Conservation (phyloP, 257 asterid genomes). For the Linaria vulgaris region DNA sequence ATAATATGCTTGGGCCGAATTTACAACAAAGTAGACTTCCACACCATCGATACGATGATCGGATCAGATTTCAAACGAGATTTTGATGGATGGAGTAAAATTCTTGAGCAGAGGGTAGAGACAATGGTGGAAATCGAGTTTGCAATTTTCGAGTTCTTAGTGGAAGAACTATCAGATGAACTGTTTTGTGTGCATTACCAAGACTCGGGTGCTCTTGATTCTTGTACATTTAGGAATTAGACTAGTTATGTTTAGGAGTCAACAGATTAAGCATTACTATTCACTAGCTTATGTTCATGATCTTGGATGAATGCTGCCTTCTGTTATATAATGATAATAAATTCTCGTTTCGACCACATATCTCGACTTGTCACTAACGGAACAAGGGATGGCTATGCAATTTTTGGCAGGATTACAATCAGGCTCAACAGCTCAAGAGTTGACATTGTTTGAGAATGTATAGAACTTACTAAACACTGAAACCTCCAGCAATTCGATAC, state of each 20-base stretch:
- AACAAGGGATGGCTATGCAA: too few species aligned
- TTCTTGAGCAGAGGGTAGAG: conserved; percentile 40
- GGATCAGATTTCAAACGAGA: conserved; percentile 49
- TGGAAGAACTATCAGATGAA: conserved; percentile 50
- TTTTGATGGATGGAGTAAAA: conserved; percentile 43
- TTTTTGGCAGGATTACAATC: too few species aligned
- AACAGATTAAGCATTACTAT: not conserved
- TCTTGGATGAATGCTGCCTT: too few species aligned
- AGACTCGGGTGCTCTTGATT: not conserved
- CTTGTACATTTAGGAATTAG: not conserved
- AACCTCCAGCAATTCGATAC: too few species aligned
- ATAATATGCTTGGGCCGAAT: conserved; percentile 31
- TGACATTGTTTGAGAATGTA: too few species aligned
- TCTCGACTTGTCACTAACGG: too few species aligned
- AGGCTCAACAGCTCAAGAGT: too few species aligned
- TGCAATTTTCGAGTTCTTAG: conserved; percentile 33
- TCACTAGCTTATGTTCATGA: not conserved
- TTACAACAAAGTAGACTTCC: conserved; percentile 40
- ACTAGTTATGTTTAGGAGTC: not conserved
- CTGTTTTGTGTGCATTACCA: not conserved
- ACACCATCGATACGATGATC: conserved; percentile 66
- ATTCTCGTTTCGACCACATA: too few species aligned
- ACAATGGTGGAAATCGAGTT: conserved; percentile 47
- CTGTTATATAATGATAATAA: too few species aligned
- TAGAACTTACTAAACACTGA: too few species aligned